Evolutionary conservation across 2,329 filamentous ascomycete species (phyloP).

Genomic region (Paraphaeosphaeria minitans): DNA sequence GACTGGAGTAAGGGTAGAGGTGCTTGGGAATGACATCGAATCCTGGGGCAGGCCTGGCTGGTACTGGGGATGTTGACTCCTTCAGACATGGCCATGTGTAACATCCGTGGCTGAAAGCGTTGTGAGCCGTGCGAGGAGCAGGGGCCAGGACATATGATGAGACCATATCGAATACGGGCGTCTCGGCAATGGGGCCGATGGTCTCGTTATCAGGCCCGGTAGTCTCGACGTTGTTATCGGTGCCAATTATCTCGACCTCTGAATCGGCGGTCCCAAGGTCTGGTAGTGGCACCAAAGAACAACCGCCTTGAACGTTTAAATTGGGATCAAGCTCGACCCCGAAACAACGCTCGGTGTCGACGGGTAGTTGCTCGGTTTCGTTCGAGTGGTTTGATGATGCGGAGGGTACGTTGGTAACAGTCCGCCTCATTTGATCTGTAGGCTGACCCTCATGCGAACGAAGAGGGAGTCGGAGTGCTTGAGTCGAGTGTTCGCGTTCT

Average conservation of each 20-base stretch:
- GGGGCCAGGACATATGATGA: background rate
- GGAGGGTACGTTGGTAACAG: background rate
- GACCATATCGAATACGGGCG: background rate
- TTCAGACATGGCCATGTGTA: background rate
- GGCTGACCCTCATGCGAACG: background rate
- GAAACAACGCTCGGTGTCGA: background rate
- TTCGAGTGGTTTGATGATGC: background rate
- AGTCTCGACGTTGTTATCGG: too few species aligned
- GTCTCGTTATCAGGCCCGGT: too few species aligned
- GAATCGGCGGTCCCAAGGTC: too few species aligned
- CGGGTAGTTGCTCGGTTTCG: background rate
- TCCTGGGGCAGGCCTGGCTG: background rate
- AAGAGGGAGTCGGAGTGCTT: background rate
- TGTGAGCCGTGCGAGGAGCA: background rate
- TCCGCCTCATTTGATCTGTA: background rate
- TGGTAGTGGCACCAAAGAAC: too few species aligned
- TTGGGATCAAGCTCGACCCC: background rate
- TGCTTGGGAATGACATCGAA: background rate
- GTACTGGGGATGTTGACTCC: background rate
- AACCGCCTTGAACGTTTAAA: background rate
- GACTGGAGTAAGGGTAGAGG: slow-evolving; percentile 9
- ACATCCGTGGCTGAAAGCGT: background rate
- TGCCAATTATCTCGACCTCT: too few species aligned
- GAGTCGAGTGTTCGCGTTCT: too few species aligned
- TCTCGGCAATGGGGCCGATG: background rate